Percentiles rank a stretch among this genome's conserved stretches.
Evolutionary conservation across 164 flowering plant genomes (phyloP).

Genomic region (Magnolia sinica): DNA sequence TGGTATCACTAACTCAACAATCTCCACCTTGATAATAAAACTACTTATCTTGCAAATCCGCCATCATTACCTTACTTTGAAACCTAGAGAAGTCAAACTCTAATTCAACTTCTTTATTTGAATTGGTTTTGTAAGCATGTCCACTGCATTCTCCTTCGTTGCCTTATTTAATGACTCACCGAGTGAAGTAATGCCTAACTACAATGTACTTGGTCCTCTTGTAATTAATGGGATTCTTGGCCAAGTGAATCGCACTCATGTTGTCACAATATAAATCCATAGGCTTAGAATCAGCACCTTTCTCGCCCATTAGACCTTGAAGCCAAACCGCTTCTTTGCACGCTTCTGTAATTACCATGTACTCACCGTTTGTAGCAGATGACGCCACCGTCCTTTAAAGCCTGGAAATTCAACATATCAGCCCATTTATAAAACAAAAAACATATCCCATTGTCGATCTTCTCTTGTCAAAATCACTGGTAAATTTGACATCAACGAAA

Average conservation of each 20-base stretch:
- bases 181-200: neutral
- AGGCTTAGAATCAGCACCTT: neutral
- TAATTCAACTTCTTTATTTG: neutral
- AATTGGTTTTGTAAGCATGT: neutral
- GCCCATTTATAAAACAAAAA: neutral
- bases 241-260: neutral
- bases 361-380: neutral
- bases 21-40: constrained; percentile 5
- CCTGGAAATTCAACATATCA: neutral
- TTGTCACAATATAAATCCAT: neutral
- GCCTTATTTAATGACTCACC: neutral
- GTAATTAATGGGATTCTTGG: neutral
- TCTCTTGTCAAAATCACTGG: neutral
- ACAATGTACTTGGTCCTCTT: neutral
- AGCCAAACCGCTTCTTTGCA: neutral
- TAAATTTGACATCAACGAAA: neutral
- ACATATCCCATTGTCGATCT: neutral
- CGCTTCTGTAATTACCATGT: neutral
- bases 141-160: neutral
- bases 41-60: no score
- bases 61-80: neutral
- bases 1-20: neutral
- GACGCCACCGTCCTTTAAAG: neutral
- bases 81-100: neutral
- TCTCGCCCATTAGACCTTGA: neutral